Conservation (phyloP, 108 stramenopile genomes). For the Skeletonema costatum region DNA sequence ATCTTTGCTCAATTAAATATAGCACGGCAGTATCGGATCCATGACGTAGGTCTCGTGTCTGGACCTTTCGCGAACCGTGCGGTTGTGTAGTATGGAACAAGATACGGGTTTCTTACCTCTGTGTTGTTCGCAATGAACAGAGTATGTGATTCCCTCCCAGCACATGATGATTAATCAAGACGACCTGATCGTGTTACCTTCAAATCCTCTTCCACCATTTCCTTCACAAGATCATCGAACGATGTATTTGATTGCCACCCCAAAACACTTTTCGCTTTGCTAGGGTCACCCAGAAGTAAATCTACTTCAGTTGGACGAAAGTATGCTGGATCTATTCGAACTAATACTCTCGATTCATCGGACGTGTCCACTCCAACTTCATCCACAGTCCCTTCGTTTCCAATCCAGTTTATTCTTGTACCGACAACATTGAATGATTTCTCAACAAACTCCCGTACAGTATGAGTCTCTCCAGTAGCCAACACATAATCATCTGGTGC, state of each 20-base stretch:
- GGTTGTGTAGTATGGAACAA: background rate
- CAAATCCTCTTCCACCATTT: slow-evolving; percentile 73
- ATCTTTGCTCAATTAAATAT: slow-evolving; percentile 18
- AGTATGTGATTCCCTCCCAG: background rate
- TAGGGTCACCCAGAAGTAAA: slow-evolving; percentile 62
- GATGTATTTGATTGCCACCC: slow-evolving; percentile 57
- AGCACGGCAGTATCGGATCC: slow-evolving; percentile 58
- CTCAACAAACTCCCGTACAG: slow-evolving; percentile 74
- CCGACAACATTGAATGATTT: slow-evolving; percentile 52
- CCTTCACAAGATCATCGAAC: slow-evolving; percentile 56
- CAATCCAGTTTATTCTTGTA: slow-evolving; percentile 53
- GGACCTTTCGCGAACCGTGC: slow-evolving; percentile 58
- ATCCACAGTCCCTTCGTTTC: slow-evolving; percentile 52
- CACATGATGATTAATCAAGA: no score
- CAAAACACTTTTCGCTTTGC: slow-evolving; percentile 54
- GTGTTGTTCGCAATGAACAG: background rate
- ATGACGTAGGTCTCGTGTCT: slow-evolving; percentile 37
- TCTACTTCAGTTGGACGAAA: slow-evolving; percentile 81
- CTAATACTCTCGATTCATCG: slow-evolving; percentile 48
- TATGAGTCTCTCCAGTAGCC: slow-evolving; percentile 72
- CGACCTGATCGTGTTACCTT: slow-evolving; percentile 4
- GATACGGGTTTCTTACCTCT: background rate
- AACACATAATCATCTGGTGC: slow-evolving; percentile 71
- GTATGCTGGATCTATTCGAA: slow-evolving; percentile 63
- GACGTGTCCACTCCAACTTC: slow-evolving; percentile 56